These are phyloP conservation scores for Talaromyces borbonicus DNA, from an alignment of 495 filamentous ascomycete species.

Conservation along the genomic window DNA sequence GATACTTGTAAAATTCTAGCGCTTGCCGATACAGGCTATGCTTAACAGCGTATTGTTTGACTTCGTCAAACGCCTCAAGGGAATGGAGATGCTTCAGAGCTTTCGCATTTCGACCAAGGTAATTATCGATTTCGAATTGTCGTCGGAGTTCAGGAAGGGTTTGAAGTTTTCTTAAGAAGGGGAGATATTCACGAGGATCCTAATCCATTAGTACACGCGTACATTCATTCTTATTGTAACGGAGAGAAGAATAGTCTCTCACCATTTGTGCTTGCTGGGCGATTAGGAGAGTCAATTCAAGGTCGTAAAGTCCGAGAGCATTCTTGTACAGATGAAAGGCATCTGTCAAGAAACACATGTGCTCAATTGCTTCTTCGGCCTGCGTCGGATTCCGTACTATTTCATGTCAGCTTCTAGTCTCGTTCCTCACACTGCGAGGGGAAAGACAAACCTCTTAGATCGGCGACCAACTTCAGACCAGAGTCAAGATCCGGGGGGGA, in stretches of 20 bases:
- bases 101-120: constrained; percentile 64
- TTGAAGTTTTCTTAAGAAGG: constrained; percentile 82
- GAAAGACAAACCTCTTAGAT: constrained; percentile 46
- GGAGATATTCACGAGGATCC: constrained; percentile 91
- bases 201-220: constrained; percentile 16
- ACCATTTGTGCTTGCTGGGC: constrained; percentile 91
- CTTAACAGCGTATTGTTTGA: constrained; percentile 61
- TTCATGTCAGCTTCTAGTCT: constrained; percentile 26
- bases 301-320: constrained; percentile 79
- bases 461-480: constrained; percentile 66
- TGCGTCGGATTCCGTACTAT: constrained; percentile 45
- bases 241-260: neutral
- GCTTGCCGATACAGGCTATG: constrained; percentile 72
- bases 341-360: constrained; percentile 94
- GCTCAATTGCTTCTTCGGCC: constrained; percentile 78
- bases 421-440: neutral
- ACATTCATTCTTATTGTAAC: neutral
- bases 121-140: constrained; percentile 79
- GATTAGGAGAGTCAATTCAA: constrained; percentile 80
- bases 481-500: constrained; percentile 80
- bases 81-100: constrained; percentile 66
- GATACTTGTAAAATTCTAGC: constrained; percentile 75
- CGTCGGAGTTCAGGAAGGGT: constrained; percentile 56
- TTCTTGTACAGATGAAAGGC: constrained; percentile 88
- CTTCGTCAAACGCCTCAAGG: constrained; percentile 60